A percentile compares a stretch with the other conserved stretches of the same genome.
Evolutionary conservation across 2,329 filamentous ascomycete species (phyloP).

Genomic region (Davidsoniella eucalypti): DNA sequence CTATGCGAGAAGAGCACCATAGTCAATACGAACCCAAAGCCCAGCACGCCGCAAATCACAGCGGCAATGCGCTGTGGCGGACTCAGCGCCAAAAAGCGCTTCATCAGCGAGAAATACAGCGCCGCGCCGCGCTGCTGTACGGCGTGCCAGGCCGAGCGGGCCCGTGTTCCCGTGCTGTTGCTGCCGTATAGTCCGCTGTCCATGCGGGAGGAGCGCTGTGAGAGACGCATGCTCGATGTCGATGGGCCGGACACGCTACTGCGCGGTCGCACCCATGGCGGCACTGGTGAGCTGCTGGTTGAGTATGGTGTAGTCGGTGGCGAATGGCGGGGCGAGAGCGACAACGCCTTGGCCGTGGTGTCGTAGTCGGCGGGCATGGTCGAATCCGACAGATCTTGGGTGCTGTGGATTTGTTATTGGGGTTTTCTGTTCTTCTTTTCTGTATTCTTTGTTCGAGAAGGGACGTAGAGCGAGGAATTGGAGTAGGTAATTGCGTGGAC

Average conservation of each 20-base stretch:
- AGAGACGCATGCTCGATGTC: slow-evolving; percentile 7
- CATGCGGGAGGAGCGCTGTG: slow-evolving; percentile 22
- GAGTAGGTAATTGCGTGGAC: background rate
- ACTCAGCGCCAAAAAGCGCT: slow-evolving; percentile 35
- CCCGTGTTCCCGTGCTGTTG: slow-evolving; percentile 3
- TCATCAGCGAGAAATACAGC: slow-evolving; percentile 23
- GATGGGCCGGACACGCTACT: slow-evolving; percentile 20
- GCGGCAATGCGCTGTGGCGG: slow-evolving; percentile 46
- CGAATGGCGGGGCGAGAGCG: slow-evolving; percentile 23
- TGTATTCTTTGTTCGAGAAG: background rate
- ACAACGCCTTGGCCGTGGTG: slow-evolving; percentile 32
- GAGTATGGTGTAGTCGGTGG: slow-evolving; percentile 18
- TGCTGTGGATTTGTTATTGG: background rate
- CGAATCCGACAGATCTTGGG: background rate
- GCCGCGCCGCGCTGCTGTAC: slow-evolving; percentile 28
- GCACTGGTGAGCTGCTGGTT: slow-evolving; percentile 17
- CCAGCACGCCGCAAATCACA: slow-evolving; percentile 28
- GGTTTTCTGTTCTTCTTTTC: no score
- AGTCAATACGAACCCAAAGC: slow-evolving; percentile 41
- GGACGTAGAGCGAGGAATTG: background rate
- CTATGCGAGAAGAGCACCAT: slow-evolving; percentile 63
- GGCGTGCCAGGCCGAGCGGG: slow-evolving; percentile 15
- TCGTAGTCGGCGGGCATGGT: slow-evolving; percentile 36
- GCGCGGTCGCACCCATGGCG: slow-evolving; percentile 22
- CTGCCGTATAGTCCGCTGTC: slow-evolving; percentile 25